phyloP scores from a whole-genome alignment of 2,329 filamentous ascomycete genomes.

The Aspergillus pseudotamarii region DNA sequence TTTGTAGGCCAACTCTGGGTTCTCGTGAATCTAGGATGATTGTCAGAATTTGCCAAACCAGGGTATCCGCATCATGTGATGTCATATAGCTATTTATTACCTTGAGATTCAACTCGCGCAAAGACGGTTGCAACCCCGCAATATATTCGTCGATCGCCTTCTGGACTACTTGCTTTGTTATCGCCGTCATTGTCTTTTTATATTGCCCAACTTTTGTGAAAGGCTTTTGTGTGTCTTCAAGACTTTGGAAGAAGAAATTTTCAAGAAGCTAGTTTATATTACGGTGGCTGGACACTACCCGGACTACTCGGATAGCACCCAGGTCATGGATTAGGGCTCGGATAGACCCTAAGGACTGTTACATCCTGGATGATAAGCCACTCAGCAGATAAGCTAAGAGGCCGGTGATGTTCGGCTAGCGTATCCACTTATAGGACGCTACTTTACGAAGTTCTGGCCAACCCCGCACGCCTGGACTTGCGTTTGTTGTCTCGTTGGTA shows the following conservation, averaged over 20 bases:
- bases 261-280: neutral
- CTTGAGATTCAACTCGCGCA: neutral
- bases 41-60: neutral
- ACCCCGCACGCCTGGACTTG: no score
- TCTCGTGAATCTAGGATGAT: conserved; percentile 15
- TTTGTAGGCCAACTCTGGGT: conserved; percentile 25
- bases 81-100: neutral
- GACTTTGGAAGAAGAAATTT: neutral
- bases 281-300: neutral
- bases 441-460: no score
- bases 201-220: rapidly evolving
- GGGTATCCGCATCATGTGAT: neutral
- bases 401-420: no score
- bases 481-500: no score
- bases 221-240: neutral
- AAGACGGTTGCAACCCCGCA: neutral
- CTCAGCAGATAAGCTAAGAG: neutral
- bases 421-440: no score
- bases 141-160: neutral
- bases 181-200: neutral
- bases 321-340: no score
- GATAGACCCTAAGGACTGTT: no score
- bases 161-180: neutral
- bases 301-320: no score
- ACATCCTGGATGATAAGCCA: neutral